A percentile compares a stretch with the other conserved stretches of the same genome.
Conservation (phyloP, 225 moss, liverwort and hornwort genomes). For the Sphagnum tenellum region DNA sequence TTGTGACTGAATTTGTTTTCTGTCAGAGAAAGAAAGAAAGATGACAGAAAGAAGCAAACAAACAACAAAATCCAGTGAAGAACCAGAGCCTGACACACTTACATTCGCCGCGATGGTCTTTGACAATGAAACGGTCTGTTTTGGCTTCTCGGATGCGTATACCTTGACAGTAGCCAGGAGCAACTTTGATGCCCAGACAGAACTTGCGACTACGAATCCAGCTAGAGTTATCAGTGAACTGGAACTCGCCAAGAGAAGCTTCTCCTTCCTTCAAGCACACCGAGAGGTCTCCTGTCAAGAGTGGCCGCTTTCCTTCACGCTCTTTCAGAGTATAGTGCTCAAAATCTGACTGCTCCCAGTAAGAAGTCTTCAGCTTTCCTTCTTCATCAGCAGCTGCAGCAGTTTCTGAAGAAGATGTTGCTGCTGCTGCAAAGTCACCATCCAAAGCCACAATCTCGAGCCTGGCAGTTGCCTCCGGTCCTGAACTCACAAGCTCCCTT, state of each 20-base stretch:
- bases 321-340: slow-evolving; percentile 30
- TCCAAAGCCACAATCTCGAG: slow-evolving; percentile 40
- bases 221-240: slow-evolving; percentile 40
- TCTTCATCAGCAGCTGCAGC: slow-evolving; percentile 41
- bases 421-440: slow-evolving; percentile 18
- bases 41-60: too few relatives aligned
- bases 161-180: slow-evolving; percentile 29
- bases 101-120: slow-evolving; percentile 50
- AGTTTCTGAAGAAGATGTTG: too few relatives aligned
- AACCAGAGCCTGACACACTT: neutral
- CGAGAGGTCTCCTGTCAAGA: slow-evolving; percentile 29
- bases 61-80: too few relatives aligned
- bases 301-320: slow-evolving; percentile 35
- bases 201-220: slow-evolving; percentile 52
- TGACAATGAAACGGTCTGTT: slow-evolving; percentile 39
- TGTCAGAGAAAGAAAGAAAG: too few relatives aligned
- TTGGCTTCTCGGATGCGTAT: slow-evolving; percentile 44
- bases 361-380: neutral
- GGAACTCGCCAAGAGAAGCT: slow-evolving; percentile 30
- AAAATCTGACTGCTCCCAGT: slow-evolving; percentile 32
- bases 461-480: slow-evolving; percentile 29
- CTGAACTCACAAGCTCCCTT: slow-evolving; percentile 26
- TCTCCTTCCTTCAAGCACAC: slow-evolving; percentile 36
- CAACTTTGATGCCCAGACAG: slow-evolving; percentile 32
- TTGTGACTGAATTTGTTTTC: too few relatives aligned